Conservation (phyloP, 805 yeast genomes). For the Myxozyma geophila region DNA sequence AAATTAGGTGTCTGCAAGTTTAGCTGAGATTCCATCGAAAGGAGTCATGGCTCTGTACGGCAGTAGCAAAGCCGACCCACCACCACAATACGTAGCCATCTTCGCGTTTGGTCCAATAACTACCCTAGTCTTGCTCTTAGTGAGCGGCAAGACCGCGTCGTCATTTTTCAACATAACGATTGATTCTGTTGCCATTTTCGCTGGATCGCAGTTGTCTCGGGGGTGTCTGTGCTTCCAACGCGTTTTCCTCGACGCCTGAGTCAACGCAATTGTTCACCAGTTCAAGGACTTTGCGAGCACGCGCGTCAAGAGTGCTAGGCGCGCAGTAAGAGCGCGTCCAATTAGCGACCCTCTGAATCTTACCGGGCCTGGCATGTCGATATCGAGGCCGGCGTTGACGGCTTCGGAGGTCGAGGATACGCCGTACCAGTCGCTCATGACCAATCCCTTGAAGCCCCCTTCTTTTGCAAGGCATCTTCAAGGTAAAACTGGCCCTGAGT, state of each 20-base stretch:
- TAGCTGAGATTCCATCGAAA: constrained; percentile 22
- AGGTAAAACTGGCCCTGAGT: constrained; percentile 53
- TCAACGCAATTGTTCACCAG: constrained; percentile 51
- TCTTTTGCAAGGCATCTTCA: constrained; percentile 55
- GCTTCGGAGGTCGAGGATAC: constrained; percentile 54
- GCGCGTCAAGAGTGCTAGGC: constrained; percentile 50
- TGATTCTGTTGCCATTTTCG: constrained; percentile 56
- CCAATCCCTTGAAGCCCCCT: constrained; percentile 61
- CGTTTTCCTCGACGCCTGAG: constrained; percentile 51
- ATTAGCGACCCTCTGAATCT: constrained; percentile 52
- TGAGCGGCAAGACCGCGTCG: constrained; percentile 53
- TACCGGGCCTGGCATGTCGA: constrained; percentile 72
- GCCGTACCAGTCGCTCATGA: constrained; percentile 71
- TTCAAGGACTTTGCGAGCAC: constrained; percentile 50
- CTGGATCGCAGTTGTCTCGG: constrained; percentile 52
- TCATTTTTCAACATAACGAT: constrained; percentile 64
- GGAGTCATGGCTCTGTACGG: constrained; percentile 32
- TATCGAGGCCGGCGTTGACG: constrained; percentile 60
- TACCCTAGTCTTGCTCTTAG: constrained; percentile 50
- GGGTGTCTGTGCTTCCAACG: constrained; percentile 44
- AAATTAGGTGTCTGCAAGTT: constrained; percentile 13
- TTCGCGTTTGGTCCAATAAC: constrained; percentile 58
- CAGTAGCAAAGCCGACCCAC: constrained; percentile 27
- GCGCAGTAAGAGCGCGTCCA: constrained; percentile 50
- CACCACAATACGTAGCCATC: constrained; percentile 28